Conservation (phyloP, 83 land plant species). For the Thuja plicata region DNA sequence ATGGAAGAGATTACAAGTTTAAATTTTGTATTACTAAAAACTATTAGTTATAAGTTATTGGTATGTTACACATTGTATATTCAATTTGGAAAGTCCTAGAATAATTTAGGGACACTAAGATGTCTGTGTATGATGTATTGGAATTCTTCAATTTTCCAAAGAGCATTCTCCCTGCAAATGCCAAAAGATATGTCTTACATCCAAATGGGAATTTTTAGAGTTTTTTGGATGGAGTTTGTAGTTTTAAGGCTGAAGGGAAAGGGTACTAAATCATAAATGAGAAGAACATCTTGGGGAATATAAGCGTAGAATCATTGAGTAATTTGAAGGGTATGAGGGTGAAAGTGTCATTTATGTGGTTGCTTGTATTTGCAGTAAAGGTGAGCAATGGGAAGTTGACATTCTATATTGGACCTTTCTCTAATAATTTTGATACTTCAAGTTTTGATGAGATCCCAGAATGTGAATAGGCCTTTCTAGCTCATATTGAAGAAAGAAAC, state of each 20-base stretch:
- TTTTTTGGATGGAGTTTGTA: slow-evolving; percentile 20
- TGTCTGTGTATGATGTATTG: slow-evolving; percentile 30
- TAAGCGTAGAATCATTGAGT: slow-evolving; percentile 15
- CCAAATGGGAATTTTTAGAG: slow-evolving; percentile 23
- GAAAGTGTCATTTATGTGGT: slow-evolving; percentile 30
- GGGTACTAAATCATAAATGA: slow-evolving; percentile 31
- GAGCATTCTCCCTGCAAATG: slow-evolving; percentile 40
- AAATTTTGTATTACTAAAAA: no score
- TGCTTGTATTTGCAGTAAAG: slow-evolving; percentile 32
- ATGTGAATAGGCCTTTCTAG: not conserved
- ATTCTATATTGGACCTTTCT: slow-evolving; percentile 33
- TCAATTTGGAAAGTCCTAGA: not conserved
- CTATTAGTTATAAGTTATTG: no score
- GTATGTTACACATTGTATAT: no score
- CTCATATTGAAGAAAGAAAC: no score
- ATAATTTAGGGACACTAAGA: not conserved
- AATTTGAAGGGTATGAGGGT: slow-evolving; percentile 37
- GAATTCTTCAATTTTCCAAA: slow-evolving; percentile 35
- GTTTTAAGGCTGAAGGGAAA: slow-evolving; percentile 16
- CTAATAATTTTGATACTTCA: slow-evolving; percentile 21
- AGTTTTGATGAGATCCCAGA: slow-evolving; percentile 37
- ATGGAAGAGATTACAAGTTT: no score
- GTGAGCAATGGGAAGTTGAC: slow-evolving; percentile 17
- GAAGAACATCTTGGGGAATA: slow-evolving; percentile 25
- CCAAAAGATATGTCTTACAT: slow-evolving; percentile 34